These are phyloP conservation scores for Emmonsia crescens DNA, from an alignment of 2,329 filamentous ascomycete species.

Conservation along the genomic window DNA sequence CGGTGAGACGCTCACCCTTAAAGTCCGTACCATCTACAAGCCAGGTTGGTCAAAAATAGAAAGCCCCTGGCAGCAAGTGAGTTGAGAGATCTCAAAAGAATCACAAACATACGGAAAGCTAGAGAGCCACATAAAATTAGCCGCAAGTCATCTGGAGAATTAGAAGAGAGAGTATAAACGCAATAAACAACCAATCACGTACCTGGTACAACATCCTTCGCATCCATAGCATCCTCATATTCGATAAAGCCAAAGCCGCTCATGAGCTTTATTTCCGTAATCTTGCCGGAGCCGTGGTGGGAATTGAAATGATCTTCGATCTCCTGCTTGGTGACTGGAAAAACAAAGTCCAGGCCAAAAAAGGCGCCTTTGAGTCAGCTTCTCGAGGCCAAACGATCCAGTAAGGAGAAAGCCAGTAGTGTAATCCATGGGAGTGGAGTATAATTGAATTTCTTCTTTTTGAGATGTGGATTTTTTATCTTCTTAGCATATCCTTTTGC, in stretches of 20 bases:
- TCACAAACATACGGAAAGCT: slow-evolving; percentile 45
- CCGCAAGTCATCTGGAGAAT: slow-evolving; percentile 3
- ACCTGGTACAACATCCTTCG: slow-evolving; percentile 96
- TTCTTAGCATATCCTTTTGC: not conserved
- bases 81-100: slow-evolving; percentile 11
- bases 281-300: slow-evolving; percentile 89
- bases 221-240: slow-evolving; percentile 97
- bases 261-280: slow-evolving; percentile 99
- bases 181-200: slow-evolving; percentile 18
- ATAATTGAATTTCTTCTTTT: not conserved
- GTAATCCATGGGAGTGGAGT: not conserved
- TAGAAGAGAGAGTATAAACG: slow-evolving; percentile 14
- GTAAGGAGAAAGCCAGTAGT: slow-evolving; percentile 13
- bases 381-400: slow-evolving; percentile 18
- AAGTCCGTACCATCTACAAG: slow-evolving; percentile 83
- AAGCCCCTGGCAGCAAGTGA: slow-evolving; percentile 2
- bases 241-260: slow-evolving; percentile 99
- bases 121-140: slow-evolving; percentile 1
- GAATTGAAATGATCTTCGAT: slow-evolving; percentile 91
- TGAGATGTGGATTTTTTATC: not conserved
- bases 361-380: slow-evolving; percentile 25
- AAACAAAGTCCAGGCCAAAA: slow-evolving; percentile 24
- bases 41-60: slow-evolving; percentile 2
- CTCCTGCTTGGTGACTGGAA: slow-evolving; percentile 85
- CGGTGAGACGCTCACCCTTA: slow-evolving; percentile 93